Evolutionary conservation across 2,329 filamentous ascomycete genomes (phyloP).

Genomic region (Myriosclerotinia curreyana): DNA sequence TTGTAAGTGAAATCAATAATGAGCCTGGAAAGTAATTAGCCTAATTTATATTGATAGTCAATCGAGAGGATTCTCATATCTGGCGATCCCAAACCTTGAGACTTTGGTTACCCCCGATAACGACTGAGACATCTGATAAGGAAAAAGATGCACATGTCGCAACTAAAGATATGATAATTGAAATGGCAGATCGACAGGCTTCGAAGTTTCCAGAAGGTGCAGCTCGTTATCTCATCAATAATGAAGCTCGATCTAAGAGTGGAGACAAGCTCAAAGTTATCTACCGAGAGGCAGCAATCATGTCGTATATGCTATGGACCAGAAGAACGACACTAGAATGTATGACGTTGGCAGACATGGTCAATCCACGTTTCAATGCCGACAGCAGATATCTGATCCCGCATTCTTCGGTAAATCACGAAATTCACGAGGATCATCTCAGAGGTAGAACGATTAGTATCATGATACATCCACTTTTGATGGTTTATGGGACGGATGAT

Average conservation of each 20-base stretch:
- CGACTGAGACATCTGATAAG: not conserved
- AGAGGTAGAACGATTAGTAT: slow-evolving; percentile 22
- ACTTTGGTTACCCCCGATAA: slow-evolving; percentile 24
- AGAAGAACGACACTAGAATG: slow-evolving; percentile 21
- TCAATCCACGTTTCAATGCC: slow-evolving; percentile 4
- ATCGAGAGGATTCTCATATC: slow-evolving; percentile 25
- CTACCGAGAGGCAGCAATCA: slow-evolving; percentile 23
- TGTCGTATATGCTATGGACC: slow-evolving; percentile 29
- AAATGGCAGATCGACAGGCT: slow-evolving; percentile 18
- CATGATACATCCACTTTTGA: slow-evolving; percentile 27
- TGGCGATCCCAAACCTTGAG: slow-evolving; percentile 30
- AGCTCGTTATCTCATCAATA: slow-evolving; percentile 21
- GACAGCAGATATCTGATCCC: slow-evolving; percentile 16
- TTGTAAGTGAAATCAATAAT: not conserved
- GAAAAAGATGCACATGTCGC: slow-evolving; percentile 6
- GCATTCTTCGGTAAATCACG: slow-evolving; percentile 24
- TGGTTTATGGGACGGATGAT: slow-evolving; percentile 27
- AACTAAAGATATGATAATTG: slow-evolving; percentile 20
- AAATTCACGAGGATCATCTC: slow-evolving; percentile 24
- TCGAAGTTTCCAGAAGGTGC: slow-evolving; percentile 16
- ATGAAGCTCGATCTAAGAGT: not conserved
- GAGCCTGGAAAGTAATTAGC: not conserved
- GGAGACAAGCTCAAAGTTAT: slow-evolving; percentile 21
- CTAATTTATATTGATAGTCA: slow-evolving; percentile 21
- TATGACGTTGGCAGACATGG: slow-evolving; percentile 18